Evolutionary conservation across 176 grass and related monocot species (phyloP), one percentile per base, ranked within the genome.

Genomic region (Avena eriantha): DNA sequence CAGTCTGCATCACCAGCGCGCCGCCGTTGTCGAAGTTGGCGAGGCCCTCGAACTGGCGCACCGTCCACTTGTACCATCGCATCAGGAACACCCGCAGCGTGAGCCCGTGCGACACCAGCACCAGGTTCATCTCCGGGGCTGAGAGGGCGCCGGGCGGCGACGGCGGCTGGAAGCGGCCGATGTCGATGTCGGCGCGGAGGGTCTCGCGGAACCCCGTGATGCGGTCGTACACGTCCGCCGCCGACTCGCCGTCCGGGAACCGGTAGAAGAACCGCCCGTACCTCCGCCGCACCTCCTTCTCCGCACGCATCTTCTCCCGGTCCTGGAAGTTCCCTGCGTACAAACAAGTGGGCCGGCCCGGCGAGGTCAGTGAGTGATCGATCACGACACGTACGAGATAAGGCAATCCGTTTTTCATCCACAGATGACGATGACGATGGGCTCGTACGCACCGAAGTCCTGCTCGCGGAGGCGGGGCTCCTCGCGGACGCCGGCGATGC

Each of bases 391-490:
- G 73, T 76, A 0, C 17, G 76, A 23, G 76, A 79, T 79, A 79
- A 60, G 76, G 54, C 34, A 16, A 41, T 79, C 76, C 54, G 13
- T 43, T 82, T 69, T 76, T 10, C 29, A 75, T 75, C 72, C 46
- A 3, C 46, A 41, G 0, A 39, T 39, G 29, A 29, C 36, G 36
- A 41, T 41, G 39, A 41, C 39, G 39, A 41, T 41, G 39, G 7
- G 39, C 39, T 41, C 39, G 45, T 47, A 47, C 88, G 39, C 2
- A 96, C 95, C 95, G 34, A 98, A 93, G 79, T 98, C 95, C 82
- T 98, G 93, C 81, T 98, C 96, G 2, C 95, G 86, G 43, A 98
- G 76, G 22, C 93, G 93, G 9, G 93, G 93, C 83, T 98, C 93
- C 80, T 97, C 91, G 23, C 89, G 86, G 19, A 97, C 91, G 16